Conservation (phyloP, 2,329 filamentous ascomycete genomes). For the Blastomyces gilchristii region DNA sequence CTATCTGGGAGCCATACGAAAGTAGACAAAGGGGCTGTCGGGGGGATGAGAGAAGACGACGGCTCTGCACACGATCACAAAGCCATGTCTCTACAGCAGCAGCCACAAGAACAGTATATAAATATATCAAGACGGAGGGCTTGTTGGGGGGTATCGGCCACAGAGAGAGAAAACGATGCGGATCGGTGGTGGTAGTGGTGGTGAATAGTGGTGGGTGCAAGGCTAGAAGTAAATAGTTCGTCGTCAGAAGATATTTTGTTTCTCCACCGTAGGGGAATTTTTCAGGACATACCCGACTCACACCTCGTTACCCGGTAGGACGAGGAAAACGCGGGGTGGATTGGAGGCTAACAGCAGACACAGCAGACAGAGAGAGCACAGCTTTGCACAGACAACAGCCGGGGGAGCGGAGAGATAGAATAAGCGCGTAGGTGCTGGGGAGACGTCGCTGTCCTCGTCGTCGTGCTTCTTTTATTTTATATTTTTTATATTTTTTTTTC, state of each 20-base stretch:
- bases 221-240: conserved; percentile 4
- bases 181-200: not conserved
- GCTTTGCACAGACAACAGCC: not conserved
- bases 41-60: conserved; percentile 16
- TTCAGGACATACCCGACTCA: not conserved
- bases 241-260: not conserved
- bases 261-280: not conserved
- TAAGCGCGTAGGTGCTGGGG: not conserved
- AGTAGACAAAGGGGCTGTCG: conserved; percentile 14
- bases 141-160: not conserved
- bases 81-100: conserved; percentile 23
- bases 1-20: conserved; percentile 34
- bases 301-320: not conserved
- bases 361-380: not conserved
- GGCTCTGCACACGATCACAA: conserved; percentile 18
- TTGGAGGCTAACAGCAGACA: not conserved
- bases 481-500: not conserved
- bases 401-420: not conserved
- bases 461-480: not conserved
- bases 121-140: not conserved
- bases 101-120: not conserved
- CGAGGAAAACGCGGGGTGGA: not conserved
- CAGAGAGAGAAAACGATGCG: not conserved
- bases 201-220: not conserved
- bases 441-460: not conserved